Evolutionary conservation across 495 filamentous ascomycete species (phyloP), one percentile per base, ranked within the genome.

Genomic region (Rhizodiscina lignyota): DNA sequence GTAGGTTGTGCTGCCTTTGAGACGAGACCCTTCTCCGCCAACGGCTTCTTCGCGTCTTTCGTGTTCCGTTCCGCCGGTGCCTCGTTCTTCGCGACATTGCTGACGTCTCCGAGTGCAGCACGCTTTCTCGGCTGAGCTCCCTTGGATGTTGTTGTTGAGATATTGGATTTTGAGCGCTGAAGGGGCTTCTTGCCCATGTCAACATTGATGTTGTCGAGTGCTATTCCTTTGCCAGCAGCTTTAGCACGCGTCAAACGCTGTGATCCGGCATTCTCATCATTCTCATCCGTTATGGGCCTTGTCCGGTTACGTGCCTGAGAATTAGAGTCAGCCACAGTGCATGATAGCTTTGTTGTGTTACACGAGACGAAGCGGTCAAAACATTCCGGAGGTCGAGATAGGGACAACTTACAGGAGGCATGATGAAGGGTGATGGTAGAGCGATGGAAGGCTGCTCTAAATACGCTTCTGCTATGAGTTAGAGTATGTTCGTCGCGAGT

Each of bases 201-300:
- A 23, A 63, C 59, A 30, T 62, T 47, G 41, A 62, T 64, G 41
- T 72, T 71, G 30, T 60, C 67, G 26, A 87, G 60, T 17, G 79
- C 77, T n/a, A n/a, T n/a, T n/a, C n/a, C n/a, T n/a, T n/a, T n/a
- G n/a, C n/a, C n/a, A 27, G 82, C 82, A 11, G 85, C 73, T 61
- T 97, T 97, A 39, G 91, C 87, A 54, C 89, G 70, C 35, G 89
- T 97, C 50, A 94, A 48, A 58, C 87, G 84, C 55, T 73, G 77
- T 38, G 79, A 72, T 18, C 66, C 72, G 27, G 57, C 60, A 49
- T 92, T 94, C 65, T 96, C 89, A 50, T 94, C 89, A 50, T 94
- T 94, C 59, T 94, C 84, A 54, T 94, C 87, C 48, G 75, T 76
- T 40, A 76, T 59, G 44, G 70, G 67, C 58, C 84, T 74, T n/a